Evolutionary conservation across 768 basidiomycete species (phyloP), one percentile per base, ranked within the genome.

Genomic region (Astraeus odoratus): DNA sequence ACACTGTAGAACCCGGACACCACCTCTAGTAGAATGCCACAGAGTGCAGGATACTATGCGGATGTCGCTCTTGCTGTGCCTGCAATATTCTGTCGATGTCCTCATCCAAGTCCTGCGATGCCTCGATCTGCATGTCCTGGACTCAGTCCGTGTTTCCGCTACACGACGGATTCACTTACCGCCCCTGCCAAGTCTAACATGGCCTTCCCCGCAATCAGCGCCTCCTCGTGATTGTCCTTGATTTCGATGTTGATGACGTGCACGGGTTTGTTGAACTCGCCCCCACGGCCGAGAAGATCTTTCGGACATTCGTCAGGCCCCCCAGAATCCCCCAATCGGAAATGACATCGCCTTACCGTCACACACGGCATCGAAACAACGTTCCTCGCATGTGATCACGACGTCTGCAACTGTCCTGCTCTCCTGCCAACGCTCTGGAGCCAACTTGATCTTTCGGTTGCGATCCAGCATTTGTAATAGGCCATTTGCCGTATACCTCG

Each of bases 171-270:
- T 8, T 24, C 15, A 74, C 90, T 68, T 57, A 96, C 95, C 44
- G 93, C 86, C 39, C 80, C 72, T 7, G 91, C 92, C 18, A 99
- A 71, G 57, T 95, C 94, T 23, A 98, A 71, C 61, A 98, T 93
- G 2, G 95, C 93, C 63, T 83, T 89, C 15, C 96, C 95, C 20
- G 96, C 96, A 52, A 97, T 91, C 38, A 86, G 72, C 1, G 96
- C 96, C 66, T 99, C 96, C 73, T 98, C 96, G 56, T 97, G 94
- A 59, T 96, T 98, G 67, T 99, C 96, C 70, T 89, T 96, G 67
- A 98, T 98, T 60, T 99, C 96, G 49, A 98, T 79, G 65, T 99
- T 99, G 58, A 99, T 89, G 34, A 99, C 65, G 64, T 99, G 96
- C 15, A 98, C 92, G 2, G 94, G 87, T 49, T 83, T 83, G 68